Percentiles rank a stretch among this genome's conserved stretches.
These are phyloP conservation scores for Fraxinus angustifolia DNA, from an alignment of 305 asterid genomes.

Conservation along the genomic window DNA sequence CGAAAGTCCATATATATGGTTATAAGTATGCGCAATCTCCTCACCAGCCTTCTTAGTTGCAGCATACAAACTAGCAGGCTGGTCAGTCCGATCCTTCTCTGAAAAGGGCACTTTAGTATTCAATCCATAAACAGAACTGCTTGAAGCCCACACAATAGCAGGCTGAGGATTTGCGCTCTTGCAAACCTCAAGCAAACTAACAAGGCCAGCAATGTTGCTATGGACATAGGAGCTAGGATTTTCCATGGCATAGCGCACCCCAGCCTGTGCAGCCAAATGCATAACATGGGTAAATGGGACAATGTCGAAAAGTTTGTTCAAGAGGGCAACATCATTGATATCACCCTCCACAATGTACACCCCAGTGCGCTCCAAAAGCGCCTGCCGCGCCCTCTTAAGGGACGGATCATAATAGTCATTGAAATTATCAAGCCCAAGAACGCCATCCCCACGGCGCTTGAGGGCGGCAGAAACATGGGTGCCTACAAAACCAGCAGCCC, in stretches of 20 bases:
- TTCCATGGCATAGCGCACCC: slow-evolving; percentile 29
- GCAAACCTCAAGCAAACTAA: slow-evolving; percentile 26
- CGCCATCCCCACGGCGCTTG: slow-evolving; percentile 30
- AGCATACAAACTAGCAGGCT: slow-evolving; percentile 25
- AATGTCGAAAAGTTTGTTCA: slow-evolving; percentile 20
- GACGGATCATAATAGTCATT: slow-evolving; percentile 27
- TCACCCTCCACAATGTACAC: slow-evolving; percentile 26
- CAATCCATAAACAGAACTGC: slow-evolving; percentile 29
- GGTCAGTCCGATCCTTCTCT: slow-evolving; percentile 25
- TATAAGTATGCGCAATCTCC: slow-evolving; percentile 6
- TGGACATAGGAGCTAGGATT: slow-evolving; percentile 27
- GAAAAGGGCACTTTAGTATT: slow-evolving; percentile 25
- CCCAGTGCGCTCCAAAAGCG: slow-evolving; percentile 19
- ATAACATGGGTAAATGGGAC: slow-evolving; percentile 27
- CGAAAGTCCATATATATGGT: not conserved
- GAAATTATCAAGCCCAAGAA: slow-evolving; percentile 26
- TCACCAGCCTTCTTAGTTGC: slow-evolving; percentile 7
- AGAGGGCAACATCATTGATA: slow-evolving; percentile 15
- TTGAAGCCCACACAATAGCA: slow-evolving; percentile 26
- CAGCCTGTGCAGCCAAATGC: slow-evolving; percentile 33
- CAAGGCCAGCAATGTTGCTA: slow-evolving; percentile 29
- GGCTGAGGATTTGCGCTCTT: slow-evolving; percentile 26
- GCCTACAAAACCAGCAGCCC: slow-evolving; percentile 32
- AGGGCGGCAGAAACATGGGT: slow-evolving; percentile 26
- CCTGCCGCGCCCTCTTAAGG: slow-evolving; percentile 25